Base-by-base conservation (phyloP, 495 filamentous ascomycete species). In the Cairneyella variabilis region DNA sequence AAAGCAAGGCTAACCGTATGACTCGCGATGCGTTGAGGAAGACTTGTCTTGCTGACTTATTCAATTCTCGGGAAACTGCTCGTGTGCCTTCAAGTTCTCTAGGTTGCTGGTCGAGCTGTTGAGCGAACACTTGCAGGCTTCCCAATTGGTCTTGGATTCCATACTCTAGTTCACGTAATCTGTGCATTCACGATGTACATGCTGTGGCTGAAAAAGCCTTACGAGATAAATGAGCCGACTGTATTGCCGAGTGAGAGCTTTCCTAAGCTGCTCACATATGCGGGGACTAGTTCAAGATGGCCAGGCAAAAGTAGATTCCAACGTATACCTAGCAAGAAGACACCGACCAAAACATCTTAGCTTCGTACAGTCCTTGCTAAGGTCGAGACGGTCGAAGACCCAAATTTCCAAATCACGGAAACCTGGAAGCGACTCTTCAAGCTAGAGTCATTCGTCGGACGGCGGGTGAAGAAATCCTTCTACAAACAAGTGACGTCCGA, bases 121-220 rank as follows among this genome's bases (percentile, higher is more conserved):
- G 36, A 21, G 16, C 7, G 48, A 20, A 37, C 16, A 10, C 16
- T 51, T 4, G 11, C 22, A 10, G 37, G 37, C 1, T 26, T 40
- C 26, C 48, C 48, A 14, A 22, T 51, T 10, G 26, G 21, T 8
- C 32, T 51, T 3, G 48, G 17, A 16, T 3, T 41, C 18, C 48
- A 51, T 40, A 51, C 48, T 2, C 16, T 51, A 14, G 48, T 26
- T n/a, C 48, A 51, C 26, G 37, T 27, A 12, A 17, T 51, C 11
- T 51, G 48, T 39, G 48, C 48, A 4, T 11, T 51, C 10, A 10
- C 27, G 3, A 39, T 51, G 12, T 51, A 39, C 22, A 10, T 27
- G 2, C 16, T 51, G 11, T 41, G 48, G 48, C 26, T 23, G 10
- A 38, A 37, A n/a, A 51, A 39, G n/a, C 48, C 48, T 32, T 36